Evolutionary conservation across 495 filamentous ascomycete genomes (phyloP).

Genomic region (Xylaria flabelliformis): DNA sequence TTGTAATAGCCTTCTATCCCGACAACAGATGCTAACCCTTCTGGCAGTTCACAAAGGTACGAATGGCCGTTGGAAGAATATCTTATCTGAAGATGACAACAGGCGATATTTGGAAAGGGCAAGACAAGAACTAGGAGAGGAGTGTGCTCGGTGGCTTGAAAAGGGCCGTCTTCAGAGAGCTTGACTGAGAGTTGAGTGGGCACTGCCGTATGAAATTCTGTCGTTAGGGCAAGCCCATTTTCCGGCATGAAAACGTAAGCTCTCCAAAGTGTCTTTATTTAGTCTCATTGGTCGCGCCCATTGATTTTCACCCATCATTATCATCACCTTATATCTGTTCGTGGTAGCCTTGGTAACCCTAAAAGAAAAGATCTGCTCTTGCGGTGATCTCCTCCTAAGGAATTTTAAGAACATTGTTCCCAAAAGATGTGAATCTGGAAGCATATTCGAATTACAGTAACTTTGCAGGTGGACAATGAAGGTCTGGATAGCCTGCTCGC

Average conservation of each 20-base stretch:
- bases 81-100: constrained; percentile 14
- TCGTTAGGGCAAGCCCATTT: not conserved
- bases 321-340: not conserved
- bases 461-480: too few relatives aligned
- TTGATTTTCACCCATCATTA: not conserved
- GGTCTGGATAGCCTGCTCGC: too few relatives aligned
- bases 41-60: constrained; percentile 14
- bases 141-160: constrained; percentile 12
- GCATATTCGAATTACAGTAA: too few relatives aligned
- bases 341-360: not conserved
- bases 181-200: not conserved
- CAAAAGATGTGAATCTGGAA: not conserved
- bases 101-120: constrained; percentile 10
- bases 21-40: not conserved
- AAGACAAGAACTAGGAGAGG: constrained; percentile 16
- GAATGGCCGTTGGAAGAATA: constrained; percentile 12
- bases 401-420: not conserved
- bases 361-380: not conserved
- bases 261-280: not conserved
- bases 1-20: not conserved
- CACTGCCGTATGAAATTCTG: not conserved
- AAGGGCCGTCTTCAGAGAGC: constrained; percentile 9
- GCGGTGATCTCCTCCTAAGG: not conserved
- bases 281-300: not conserved
- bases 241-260: not conserved